Evolutionary conservation across 1,139 yeast species (phyloP), one percentile per base, ranked within the genome.

Genomic region (Pichiaceae sp.): DNA sequence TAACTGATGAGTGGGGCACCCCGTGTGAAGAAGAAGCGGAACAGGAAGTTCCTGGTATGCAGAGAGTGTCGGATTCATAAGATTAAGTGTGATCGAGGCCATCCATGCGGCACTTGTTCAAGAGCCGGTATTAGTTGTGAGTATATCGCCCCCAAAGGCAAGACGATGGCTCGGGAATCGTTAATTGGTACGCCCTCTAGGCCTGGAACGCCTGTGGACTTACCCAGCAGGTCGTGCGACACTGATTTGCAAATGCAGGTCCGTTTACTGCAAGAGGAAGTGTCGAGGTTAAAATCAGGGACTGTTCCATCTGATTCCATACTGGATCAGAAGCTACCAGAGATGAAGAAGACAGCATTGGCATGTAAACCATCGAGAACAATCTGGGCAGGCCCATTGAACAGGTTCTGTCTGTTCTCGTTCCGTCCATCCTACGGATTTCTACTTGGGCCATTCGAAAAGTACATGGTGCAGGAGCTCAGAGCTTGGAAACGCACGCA

Each of bases 41-140:
- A 41, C 17, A 26, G 44, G 9, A 36, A 38, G n/a, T 34, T 38
- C n/a, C 24, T 39, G 14, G 41, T 38, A 3, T 41, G 44, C 30
- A 27, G 28, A n/a, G 38, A 41, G 29, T 41, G 44, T 17, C 32
- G 40, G 15, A 19, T 34, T 8, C 29, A 25, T 17, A 41, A 39
- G 30, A 35, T 36, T 14, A 41, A 35, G 23, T 41, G 44, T 31
- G 42, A 41, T 27, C 32, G 26, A 24, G 33, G 30, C 17, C 24
- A 21, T 8, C 44, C 44, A 9, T 41, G 44, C 21, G n/a, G 17
- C n/a, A 36, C 33, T 14, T 41, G 44, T 26, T 17, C 37, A 9
- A 36, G 29, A 17, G 17, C 37, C 8, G 21, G 18, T 3, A 24
- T n/a, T 4, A 25, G 17, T 5, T 32, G 35, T 18, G 31, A 16